These are phyloP conservation scores for Osmozyma mogii DNA, from an alignment of 805 yeast genomes.

Conservation along the genomic window DNA sequence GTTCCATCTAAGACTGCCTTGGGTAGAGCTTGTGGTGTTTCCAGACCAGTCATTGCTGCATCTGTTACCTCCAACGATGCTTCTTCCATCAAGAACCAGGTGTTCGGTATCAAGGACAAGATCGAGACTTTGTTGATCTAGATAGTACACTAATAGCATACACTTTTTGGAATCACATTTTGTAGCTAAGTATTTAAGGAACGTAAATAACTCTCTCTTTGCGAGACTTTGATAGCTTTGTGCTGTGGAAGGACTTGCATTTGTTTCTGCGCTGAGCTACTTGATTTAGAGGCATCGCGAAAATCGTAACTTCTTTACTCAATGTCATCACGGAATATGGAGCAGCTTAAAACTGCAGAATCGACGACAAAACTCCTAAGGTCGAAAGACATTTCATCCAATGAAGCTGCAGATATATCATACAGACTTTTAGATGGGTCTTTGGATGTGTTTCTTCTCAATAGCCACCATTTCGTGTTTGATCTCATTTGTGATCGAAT, in stretches of 20 bases:
- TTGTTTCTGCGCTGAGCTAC: no score
- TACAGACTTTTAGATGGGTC: slow-evolving; percentile 23
- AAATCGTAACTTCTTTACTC: no score
- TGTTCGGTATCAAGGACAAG: slow-evolving; percentile 96
- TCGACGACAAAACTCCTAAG: slow-evolving; percentile 51
- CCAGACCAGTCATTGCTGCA: slow-evolving; percentile 98
- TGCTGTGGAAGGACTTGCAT: no score
- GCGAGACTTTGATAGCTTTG: no score
- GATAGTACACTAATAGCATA: no score
- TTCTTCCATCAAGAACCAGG: slow-evolving; percentile 94
- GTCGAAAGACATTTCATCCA: slow-evolving; percentile 39
- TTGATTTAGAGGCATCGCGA: no score
- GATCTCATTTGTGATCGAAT: slow-evolving; percentile 56
- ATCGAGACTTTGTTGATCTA: slow-evolving; percentile 94
- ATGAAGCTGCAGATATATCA: slow-evolving; percentile 32
- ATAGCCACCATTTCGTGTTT: slow-evolving; percentile 43
- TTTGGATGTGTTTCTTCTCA: slow-evolving; percentile 43
- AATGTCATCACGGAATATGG: no score
- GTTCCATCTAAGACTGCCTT: slow-evolving; percentile 98
- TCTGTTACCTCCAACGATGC: slow-evolving; percentile 98
- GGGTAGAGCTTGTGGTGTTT: slow-evolving; percentile 99
- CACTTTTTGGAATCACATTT: no score
- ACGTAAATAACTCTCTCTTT: no score
- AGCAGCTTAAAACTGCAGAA: slow-evolving; percentile 24
- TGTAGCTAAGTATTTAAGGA: no score